Base-by-base conservation (phyloP, 345 rosid genomes). In the Excoecaria cochinchinensis region DNA sequence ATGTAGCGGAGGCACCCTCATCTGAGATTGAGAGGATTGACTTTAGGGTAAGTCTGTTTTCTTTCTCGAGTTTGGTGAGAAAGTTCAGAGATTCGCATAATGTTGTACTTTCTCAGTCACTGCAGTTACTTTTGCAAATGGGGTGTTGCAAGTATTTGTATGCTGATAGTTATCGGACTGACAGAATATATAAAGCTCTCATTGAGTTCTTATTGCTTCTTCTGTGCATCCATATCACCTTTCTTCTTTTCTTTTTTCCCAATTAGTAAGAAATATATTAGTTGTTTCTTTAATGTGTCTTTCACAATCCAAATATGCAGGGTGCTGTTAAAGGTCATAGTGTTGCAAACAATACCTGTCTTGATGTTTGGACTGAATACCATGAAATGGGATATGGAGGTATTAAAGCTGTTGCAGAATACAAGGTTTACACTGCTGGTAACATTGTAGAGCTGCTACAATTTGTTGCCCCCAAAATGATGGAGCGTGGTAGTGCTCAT, bases 321-420 rank as follows among this genome's bases (percentile, higher is more conserved):
- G 96, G 70, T 86, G 96, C 99, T 39, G 85, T 86, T 24, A 95
- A 90, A 78, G 96, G 96, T 70, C 80, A 69, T 69, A 89, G 82
- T 81, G 77, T 82, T 70, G 95, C 86, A 72, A 93, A 93, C 77
- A 85, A 81, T 38, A 84, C 90, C n/a, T 91, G 96, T 62, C 78
- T 86, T 67, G 99, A 95, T 70, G 90, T 89, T 77, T 90, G 98
- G 98, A 91, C 98, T 0, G 99, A 95, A 79, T 95, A 95, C 78
- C 92, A 93, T 82, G 98, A 93, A 36, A 93, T 95, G 96, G 97
- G 97, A 68, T 58, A 83, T 76, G 91, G 84, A 78, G 98, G 98
- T 69, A 85, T 93, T 76, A 86, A 83, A 82, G 96, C 98, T 69
- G 89, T 91, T 57, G 93, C 88, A 46, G 97, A 91, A 80, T 86